Percentiles rank a stretch among this genome's conserved stretches.
These are phyloP conservation scores for Kluyveromyces sp. DNA, from an alignment of 1,139 yeast species.

Conservation along the genomic window DNA sequence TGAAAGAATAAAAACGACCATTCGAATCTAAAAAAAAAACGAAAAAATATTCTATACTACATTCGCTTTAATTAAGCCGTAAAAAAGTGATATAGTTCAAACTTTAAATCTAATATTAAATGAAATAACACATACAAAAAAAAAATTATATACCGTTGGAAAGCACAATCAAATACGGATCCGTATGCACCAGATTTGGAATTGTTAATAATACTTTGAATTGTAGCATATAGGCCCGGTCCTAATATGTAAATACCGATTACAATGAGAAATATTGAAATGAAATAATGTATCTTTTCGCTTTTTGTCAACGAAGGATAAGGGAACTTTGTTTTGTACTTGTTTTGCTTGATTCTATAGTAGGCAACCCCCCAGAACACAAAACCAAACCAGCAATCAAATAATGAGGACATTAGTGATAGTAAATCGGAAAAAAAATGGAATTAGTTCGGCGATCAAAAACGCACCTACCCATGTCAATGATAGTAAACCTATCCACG, in stretches of 20 bases:
- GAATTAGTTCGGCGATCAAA: slow-evolving; percentile 54
- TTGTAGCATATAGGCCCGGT: slow-evolving; percentile 49
- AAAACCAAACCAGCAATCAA: slow-evolving; percentile 60
- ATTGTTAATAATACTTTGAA: slow-evolving; percentile 44
- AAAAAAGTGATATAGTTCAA: too few species aligned
- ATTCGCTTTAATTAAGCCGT: too few species aligned
- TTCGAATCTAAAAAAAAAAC: too few species aligned
- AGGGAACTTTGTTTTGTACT: slow-evolving; percentile 26
- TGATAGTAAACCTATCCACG: slow-evolving; percentile 41
- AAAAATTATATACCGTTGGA: slow-evolving; percentile 33
- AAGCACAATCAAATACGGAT: slow-evolving; percentile 43
- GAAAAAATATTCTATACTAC: too few species aligned
- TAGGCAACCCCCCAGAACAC: slow-evolving; percentile 61
- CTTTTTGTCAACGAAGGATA: slow-evolving; percentile 19
- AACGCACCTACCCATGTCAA: slow-evolving; percentile 48
- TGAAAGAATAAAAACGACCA: too few species aligned
- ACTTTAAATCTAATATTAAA: too few species aligned
- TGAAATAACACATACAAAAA: neutral
- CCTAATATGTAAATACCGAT: slow-evolving; percentile 49
- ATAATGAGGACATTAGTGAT: slow-evolving; percentile 53
- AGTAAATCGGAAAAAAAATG: slow-evolving; percentile 52
- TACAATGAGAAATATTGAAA: slow-evolving; percentile 35
- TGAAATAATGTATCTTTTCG: slow-evolving; percentile 33
- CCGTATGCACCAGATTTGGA: slow-evolving; percentile 44
- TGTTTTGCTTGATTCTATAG: slow-evolving; percentile 35